Percentiles rank a stretch among this genome's conserved stretches.
Evolutionary conservation across 192 early-diverging fungal genomes (phyloP).

Genomic region (Linnemannia schmuckeri): DNA sequence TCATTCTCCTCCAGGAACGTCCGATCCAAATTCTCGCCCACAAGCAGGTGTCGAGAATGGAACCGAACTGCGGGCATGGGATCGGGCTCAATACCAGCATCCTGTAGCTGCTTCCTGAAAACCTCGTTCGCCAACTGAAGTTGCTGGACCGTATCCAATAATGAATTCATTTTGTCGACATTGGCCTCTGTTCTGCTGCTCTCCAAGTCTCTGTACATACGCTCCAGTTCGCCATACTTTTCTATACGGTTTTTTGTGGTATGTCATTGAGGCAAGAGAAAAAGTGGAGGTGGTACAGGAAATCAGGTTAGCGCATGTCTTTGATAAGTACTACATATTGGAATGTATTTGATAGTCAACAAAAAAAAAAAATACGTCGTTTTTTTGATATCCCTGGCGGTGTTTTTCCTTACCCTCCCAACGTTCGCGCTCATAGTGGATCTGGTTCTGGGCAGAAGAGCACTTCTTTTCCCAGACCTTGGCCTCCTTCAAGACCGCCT

Average conservation of each 20-base stretch:
- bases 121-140: conserved; percentile 44
- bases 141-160: conserved; percentile 41
- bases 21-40: conserved; percentile 38
- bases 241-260: conserved; percentile 7
- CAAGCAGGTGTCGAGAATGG: conserved; percentile 26
- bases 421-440: conserved; percentile 45
- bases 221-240: conserved; percentile 33
- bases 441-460: conserved; percentile 37
- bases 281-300: background rate
- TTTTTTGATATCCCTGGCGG: background rate
- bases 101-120: conserved; percentile 41
- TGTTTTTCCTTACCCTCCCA: conserved; percentile 40
- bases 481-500: conserved; percentile 22
- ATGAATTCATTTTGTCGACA: conserved; percentile 45
- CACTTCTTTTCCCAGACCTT: conserved; percentile 53
- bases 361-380: background rate
- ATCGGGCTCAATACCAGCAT: conserved; percentile 47
- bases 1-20: conserved; percentile 52
- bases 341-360: background rate
- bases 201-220: conserved; percentile 16
- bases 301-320: background rate
- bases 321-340: background rate
- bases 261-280: background rate
- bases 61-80: conserved; percentile 32
- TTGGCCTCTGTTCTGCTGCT: conserved; percentile 39